These are phyloP conservation scores for Mycena vitilis DNA, from an alignment of 768 basidiomycete genomes.

Conservation along the genomic window DNA sequence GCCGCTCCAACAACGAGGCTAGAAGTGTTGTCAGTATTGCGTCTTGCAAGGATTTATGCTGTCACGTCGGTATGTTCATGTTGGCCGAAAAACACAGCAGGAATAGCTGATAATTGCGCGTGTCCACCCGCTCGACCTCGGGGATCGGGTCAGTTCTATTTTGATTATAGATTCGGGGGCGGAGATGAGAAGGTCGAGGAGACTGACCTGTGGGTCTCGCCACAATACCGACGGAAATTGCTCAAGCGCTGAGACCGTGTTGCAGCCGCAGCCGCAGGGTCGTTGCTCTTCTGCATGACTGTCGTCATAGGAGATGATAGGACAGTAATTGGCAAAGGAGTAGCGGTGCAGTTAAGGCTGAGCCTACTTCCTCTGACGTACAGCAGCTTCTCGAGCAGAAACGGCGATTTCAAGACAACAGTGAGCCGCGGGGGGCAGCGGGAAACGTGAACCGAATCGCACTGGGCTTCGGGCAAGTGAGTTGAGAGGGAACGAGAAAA, in stretches of 20 bases:
- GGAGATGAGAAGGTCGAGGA: constrained; percentile 4
- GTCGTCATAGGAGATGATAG: constrained; percentile 23
- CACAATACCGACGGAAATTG: constrained; percentile 43
- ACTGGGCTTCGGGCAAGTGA: constrained; percentile 14
- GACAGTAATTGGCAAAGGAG: neutral
- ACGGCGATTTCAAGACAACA: too few relatives aligned
- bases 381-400: constrained; percentile 5
- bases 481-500: constrained; percentile 9
- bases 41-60: neutral
- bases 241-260: constrained; percentile 28
- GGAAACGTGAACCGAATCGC: neutral
- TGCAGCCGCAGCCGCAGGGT: neutral
- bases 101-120: constrained; percentile 73
- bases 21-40: constrained; percentile 49
- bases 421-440: too few relatives aligned
- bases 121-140: constrained; percentile 62
- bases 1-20: constrained; percentile 19
- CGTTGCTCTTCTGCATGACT: constrained; percentile 1
- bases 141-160: constrained; percentile 66
- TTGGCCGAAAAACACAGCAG: constrained; percentile 81
- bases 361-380: constrained; percentile 14
- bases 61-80: constrained; percentile 69
- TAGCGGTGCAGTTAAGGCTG: neutral
- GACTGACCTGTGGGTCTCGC: constrained; percentile 50
- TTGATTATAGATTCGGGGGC: neutral